phyloP scores from a whole-genome alignment of 805 yeast genomes.

The Kodamaea hsintzibuensis region DNA sequence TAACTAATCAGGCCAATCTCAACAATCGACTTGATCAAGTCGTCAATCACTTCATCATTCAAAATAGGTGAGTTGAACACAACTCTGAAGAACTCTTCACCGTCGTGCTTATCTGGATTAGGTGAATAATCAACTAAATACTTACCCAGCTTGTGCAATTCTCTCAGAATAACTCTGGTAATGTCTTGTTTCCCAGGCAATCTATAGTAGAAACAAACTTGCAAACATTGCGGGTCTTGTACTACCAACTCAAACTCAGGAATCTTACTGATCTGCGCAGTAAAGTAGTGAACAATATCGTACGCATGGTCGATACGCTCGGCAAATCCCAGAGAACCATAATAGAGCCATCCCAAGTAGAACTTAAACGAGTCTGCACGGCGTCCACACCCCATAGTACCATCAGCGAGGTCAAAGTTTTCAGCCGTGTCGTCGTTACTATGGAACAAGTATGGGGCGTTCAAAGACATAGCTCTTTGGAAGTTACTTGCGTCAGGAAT shows the following conservation, averaged over 20 bases:
- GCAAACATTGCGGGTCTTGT: conserved; percentile 66
- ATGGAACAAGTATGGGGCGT: conserved; percentile 83
- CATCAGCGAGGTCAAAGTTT: conserved; percentile 78
- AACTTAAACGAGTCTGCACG: conserved; percentile 79
- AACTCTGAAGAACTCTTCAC: conserved; percentile 82
- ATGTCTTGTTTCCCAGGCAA: conserved; percentile 38
- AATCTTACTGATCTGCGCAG: conserved; percentile 35
- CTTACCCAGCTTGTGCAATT: conserved; percentile 60
- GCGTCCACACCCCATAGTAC: conserved; percentile 91
- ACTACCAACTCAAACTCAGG: conserved; percentile 55
- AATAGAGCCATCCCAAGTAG: conserved; percentile 79
- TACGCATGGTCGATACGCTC: conserved; percentile 73
- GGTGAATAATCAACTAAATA: conserved; percentile 82
- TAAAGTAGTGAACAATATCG: conserved; percentile 62
- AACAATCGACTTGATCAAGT: conserved; percentile 34
- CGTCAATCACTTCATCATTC: conserved; percentile 35
- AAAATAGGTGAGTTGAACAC: conserved; percentile 74
- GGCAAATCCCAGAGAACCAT: conserved; percentile 67
- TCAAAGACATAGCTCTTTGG: conserved; percentile 70
- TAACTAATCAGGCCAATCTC: conserved; percentile 1
- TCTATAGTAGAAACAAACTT: conserved; percentile 77
- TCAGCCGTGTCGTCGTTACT: conserved; percentile 47
- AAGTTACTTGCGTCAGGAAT: conserved; percentile 67
- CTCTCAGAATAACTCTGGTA: conserved; percentile 63
- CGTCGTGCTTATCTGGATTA: conserved; percentile 46